Percentiles rank a stretch among this genome's conserved stretches.
Conservation (phyloP, 768 basidiomycete species). For the Paxillus rubicundulus region DNA sequence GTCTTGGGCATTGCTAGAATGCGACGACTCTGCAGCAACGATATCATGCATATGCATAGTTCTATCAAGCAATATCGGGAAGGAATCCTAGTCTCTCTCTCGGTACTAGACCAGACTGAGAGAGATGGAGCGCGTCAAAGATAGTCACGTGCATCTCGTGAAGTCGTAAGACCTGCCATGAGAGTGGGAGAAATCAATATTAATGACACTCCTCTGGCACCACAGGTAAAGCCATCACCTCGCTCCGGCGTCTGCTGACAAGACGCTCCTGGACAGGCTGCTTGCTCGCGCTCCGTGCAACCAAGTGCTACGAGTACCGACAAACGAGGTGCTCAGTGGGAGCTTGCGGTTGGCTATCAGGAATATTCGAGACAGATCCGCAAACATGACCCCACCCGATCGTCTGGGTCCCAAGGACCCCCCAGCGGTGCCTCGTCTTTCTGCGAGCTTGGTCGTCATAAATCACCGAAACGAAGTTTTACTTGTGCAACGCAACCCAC, state of each 20-base stretch:
- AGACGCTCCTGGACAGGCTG: neutral
- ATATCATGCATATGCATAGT: neutral
- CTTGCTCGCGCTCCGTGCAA: neutral
- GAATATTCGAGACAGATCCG: neutral
- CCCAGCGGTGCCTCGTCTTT: conserved; percentile 46
- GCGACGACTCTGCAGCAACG: neutral
- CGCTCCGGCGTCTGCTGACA: neutral
- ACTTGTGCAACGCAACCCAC: conserved; percentile 67
- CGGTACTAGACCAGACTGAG: neutral
- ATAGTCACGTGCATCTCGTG: neutral
- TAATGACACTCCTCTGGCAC: too few relatives aligned
- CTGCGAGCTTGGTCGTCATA: conserved; percentile 65
- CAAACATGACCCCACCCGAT: neutral
- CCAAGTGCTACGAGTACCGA: neutral
- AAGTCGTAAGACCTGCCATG: too few relatives aligned
- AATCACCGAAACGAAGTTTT: conserved; percentile 67
- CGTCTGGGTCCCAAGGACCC: neutral
- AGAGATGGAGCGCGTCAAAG: neutral
- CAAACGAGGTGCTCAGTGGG: neutral
- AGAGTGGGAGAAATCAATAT: too few relatives aligned
- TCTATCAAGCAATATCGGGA: neutral
- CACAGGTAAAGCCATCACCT: neutral
- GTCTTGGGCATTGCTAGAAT: neutral
- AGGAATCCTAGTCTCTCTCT: neutral
- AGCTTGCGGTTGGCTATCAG: neutral